Conservation (phyloP, 768 basidiomycete species). For the Boletus speciosus region DNA sequence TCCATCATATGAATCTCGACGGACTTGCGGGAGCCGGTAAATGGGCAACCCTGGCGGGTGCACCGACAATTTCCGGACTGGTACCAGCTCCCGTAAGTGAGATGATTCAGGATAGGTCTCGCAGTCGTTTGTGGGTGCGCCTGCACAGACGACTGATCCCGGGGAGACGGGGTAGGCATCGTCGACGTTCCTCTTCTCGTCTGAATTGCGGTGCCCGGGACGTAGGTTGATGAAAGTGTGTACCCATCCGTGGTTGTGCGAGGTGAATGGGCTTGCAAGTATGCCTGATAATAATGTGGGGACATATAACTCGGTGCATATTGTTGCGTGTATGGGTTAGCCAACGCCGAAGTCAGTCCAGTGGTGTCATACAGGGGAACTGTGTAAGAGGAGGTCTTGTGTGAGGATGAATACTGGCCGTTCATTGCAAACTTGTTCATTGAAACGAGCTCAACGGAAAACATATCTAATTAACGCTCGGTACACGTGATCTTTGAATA, state of each 20-base stretch:
- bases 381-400: slow-evolving; percentile 5
- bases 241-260: slow-evolving; percentile 35
- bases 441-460: not conserved
- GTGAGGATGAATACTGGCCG: slow-evolving; percentile 11
- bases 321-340: slow-evolving; percentile 29
- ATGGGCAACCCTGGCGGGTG: slow-evolving; percentile 60
- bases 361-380: slow-evolving; percentile 23
- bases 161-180: not conserved
- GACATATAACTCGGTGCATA: slow-evolving; percentile 34
- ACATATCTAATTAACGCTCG: not conserved
- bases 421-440: slow-evolving; percentile 5
- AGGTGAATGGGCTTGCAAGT: slow-evolving; percentile 35
- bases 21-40: slow-evolving; percentile 64
- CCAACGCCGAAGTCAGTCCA: slow-evolving; percentile 23
- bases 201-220: slow-evolving; percentile 13
- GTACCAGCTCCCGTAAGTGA: slow-evolving; percentile 47
- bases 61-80: slow-evolving; percentile 61
- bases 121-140: not conserved
- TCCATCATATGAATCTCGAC: slow-evolving; percentile 87
- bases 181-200: not conserved
- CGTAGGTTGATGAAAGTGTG: slow-evolving; percentile 38
- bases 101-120: slow-evolving; percentile 16
- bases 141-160: slow-evolving; percentile 2
- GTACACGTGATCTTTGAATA: slow-evolving; percentile 20
- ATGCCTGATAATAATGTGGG: slow-evolving; percentile 56